A percentile compares a stretch with the other conserved stretches of the same genome.
phyloP scores from a whole-genome alignment of 495 filamentous ascomycete species.

The Ramalina intermedia region DNA sequence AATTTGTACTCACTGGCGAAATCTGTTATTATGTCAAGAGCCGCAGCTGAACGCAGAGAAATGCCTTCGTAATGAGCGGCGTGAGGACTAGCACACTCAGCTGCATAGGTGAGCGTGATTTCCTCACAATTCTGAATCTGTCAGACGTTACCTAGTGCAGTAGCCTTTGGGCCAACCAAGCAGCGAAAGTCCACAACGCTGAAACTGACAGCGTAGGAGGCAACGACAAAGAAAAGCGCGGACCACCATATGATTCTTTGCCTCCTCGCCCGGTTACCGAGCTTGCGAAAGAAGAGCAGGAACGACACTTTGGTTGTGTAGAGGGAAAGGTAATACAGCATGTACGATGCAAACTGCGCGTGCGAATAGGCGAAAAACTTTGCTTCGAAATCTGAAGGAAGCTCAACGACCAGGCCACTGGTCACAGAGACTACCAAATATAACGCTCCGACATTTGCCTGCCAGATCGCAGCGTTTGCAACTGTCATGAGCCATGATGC shows the following conservation, averaged over 20 bases:
- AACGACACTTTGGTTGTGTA: slow-evolving; percentile 20
- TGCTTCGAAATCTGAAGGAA: neutral
- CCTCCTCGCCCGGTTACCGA: slow-evolving; percentile 2
- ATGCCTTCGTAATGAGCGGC: neutral
- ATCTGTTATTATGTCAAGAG: slow-evolving; percentile 2
- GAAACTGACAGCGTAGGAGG: slow-evolving; percentile 1
- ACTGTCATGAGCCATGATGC: slow-evolving; percentile 15
- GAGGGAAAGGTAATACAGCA: slow-evolving; percentile 15
- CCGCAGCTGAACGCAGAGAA: neutral
- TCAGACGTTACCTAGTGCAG: neutral
- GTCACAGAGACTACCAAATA: neutral
- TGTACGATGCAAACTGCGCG: neutral
- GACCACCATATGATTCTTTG: slow-evolving; percentile 8
- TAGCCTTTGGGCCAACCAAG: neutral
- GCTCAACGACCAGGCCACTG: neutral
- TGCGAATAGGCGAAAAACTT: neutral
- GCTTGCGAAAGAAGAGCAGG: slow-evolving; percentile 10
- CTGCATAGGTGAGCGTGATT: neutral
- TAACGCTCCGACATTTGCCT: neutral
- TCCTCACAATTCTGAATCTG: neutral
- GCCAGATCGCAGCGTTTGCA: slow-evolving; percentile 12
- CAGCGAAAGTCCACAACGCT: neutral
- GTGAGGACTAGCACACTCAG: neutral
- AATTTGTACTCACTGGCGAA: neutral
- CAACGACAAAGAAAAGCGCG: slow-evolving; percentile 1